Percentiles rank a stretch among this genome's conserved stretches.
Conservation (phyloP, 2,329 filamentous ascomycete species). For the Neocatenulostroma microsporum region DNA sequence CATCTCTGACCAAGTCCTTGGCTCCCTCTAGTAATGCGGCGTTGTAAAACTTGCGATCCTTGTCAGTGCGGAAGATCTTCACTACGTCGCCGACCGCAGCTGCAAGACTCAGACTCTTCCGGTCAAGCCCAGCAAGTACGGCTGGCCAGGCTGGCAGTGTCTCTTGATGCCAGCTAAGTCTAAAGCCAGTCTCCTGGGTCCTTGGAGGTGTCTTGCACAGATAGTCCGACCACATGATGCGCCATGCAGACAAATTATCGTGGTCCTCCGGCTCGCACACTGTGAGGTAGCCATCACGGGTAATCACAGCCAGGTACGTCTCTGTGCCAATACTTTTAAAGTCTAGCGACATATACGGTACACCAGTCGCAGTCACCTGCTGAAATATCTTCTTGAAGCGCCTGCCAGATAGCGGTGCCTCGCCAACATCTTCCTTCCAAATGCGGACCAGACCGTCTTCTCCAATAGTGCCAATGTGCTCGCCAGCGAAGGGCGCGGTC, state of each 20-base stretch:
- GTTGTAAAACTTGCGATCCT: conserved; percentile 72
- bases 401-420: conserved; percentile 63
- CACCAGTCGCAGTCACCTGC: conserved; percentile 58
- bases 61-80: conserved; percentile 70
- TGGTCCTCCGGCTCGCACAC: conserved; percentile 81
- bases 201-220: conserved; percentile 63
- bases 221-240: conserved; percentile 65
- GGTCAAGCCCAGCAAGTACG: conserved; percentile 69
- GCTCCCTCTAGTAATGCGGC: conserved; percentile 70
- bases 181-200: conserved; percentile 81
- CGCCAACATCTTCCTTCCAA: conserved; percentile 84
- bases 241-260: conserved; percentile 71
- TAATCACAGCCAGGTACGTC: conserved; percentile 77
- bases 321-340: conserved; percentile 78
- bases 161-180: conserved; percentile 81
- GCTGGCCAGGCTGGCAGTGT: conserved; percentile 70
- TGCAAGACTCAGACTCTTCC: conserved; percentile 70
- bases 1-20: conserved; percentile 65
- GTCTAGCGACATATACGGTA: conserved; percentile 68
- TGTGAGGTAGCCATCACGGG: conserved; percentile 69
- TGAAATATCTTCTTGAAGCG: conserved; percentile 68
- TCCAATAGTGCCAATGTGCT: conserved; percentile 78
- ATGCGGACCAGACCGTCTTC: conserved; percentile 85
- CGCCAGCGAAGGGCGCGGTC: conserved; percentile 84
- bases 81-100: conserved; percentile 81